Percentiles rank a stretch among this genome's conserved stretches.
Evolutionary conservation across 441 rosid genomes (phyloP).

Genomic region (Breynia disticha): DNA sequence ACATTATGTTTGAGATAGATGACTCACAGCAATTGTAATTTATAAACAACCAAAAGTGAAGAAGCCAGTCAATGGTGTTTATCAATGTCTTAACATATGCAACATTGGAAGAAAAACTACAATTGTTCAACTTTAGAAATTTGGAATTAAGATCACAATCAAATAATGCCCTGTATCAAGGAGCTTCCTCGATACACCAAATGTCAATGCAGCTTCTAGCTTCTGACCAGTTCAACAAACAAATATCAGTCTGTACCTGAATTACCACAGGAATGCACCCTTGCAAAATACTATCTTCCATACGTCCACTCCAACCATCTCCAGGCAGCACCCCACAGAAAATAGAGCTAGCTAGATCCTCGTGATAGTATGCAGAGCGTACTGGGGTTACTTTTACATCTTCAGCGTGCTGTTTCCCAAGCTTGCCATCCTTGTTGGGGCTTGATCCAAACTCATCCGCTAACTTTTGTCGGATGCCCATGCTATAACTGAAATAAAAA

Average conservation of each 20-base stretch:
- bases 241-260: constrained; percentile 45
- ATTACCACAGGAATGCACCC: constrained; percentile 94
- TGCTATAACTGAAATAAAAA: constrained; percentile 70
- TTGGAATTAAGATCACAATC: too few relatives aligned
- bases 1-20: too few relatives aligned
- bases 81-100: too few relatives aligned
- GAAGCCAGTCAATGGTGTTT: too few relatives aligned
- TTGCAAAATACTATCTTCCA: constrained; percentile 95
- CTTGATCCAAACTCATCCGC: constrained; percentile 91
- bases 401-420: constrained; percentile 74
- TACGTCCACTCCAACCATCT: constrained; percentile 99
- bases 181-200: too few relatives aligned
- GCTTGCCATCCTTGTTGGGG: constrained; percentile 83
- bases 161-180: too few relatives aligned
- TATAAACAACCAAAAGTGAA: too few relatives aligned
- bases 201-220: too few relatives aligned
- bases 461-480: constrained; percentile 91
- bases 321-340: constrained; percentile 96
- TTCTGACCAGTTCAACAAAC: neutral
- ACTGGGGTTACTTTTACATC: constrained; percentile 64
- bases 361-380: constrained; percentile 58
- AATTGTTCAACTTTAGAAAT: too few relatives aligned
- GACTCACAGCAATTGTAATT: too few relatives aligned
- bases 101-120: too few relatives aligned
- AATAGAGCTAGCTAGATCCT: constrained; percentile 64